Base-by-base conservation (phyloP, 1,284 basidiomycete genomes). In the Inonotus obliquus region DNA sequence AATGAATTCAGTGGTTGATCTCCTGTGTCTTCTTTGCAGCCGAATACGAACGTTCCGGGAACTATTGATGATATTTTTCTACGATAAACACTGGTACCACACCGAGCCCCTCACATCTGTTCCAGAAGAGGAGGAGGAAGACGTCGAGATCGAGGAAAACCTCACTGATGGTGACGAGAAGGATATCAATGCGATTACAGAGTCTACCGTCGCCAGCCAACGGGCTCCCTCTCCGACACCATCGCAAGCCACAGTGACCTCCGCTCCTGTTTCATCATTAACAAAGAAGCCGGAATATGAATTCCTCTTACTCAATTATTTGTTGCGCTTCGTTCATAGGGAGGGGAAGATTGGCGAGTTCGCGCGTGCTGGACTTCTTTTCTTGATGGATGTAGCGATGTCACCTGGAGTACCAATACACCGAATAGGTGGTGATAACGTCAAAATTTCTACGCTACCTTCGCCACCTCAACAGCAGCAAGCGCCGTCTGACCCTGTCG, bases 281-380 rank as follows among this genome's bases (percentile, higher is more conserved):
- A 73, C 74, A 23, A 85, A 83, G 69, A 91, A 91, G 70, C 77
- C 87, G n/a, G 92, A 95, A 75, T 96, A 96, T 69, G 94, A 97
- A 70, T 97, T 96, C 70, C 82, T 96, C 10, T 79, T 97, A 11
- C 98, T 98, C 80, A 94, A 96, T 67, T 97, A 97, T 70, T 86
- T 99, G 38, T 84, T 98, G 19, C 92, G 95, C 2, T 98, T 96
- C 70, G 91, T 95, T 21, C 96, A 98, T 71, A 85, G 95, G 57
- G 96, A 98, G 76, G 94, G 94, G 29, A 84, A 90, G 35, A 94
- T 94, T 29, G 96, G 96, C 14, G 95, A 98, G 71, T 92, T 94
- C 69, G 94, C 96, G 2, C 85, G 96, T 10, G 93, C 93, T 2
- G 96, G 96, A 7, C 76, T 98, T 37, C 77, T 96, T 14, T 94